Conservation (phyloP, 2,329 filamentous ascomycete genomes). For the Ophiostoma perfectum region DNA sequence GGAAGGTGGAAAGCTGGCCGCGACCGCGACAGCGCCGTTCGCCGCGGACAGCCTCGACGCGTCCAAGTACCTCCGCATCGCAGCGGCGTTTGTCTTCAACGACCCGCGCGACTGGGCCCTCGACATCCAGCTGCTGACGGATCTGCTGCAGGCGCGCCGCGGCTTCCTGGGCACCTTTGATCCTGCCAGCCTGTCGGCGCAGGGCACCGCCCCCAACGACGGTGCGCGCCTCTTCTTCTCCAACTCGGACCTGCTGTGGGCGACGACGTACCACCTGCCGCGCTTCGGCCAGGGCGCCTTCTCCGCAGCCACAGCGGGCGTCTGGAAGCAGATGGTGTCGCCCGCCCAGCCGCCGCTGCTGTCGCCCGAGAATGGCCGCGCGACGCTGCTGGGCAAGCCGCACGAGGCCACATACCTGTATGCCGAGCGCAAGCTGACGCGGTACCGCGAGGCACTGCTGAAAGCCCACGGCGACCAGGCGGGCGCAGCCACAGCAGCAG, state of each 20-base stretch:
- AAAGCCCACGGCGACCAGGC: conserved; percentile 24
- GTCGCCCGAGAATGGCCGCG: conserved; percentile 32
- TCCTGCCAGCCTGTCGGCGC: conserved; percentile 35
- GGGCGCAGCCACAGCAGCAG: conserved; percentile 17
- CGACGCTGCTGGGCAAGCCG: conserved; percentile 78
- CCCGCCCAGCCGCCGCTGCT: conserved; percentile 51
- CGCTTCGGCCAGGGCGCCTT: conserved; percentile 91
- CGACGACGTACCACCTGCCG: conserved; percentile 75
- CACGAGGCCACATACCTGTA: conserved; percentile 71
- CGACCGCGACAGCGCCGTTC: conserved; percentile 24
- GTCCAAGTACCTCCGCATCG: conserved; percentile 60
- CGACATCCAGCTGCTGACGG: conserved; percentile 76
- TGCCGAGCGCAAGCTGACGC: conserved; percentile 67
- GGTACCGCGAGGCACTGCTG: conserved; percentile 54
- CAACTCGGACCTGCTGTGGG: conserved; percentile 88
- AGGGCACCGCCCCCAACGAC: conserved; percentile 57
- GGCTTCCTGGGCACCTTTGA: conserved; percentile 80
- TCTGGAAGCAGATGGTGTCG: conserved; percentile 74
- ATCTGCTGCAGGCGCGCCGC: conserved; percentile 71
- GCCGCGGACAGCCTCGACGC: conserved; percentile 19
- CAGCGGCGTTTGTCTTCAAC: conserved; percentile 90
- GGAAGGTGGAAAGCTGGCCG: conserved; percentile 33
- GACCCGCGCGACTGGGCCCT: conserved; percentile 95
- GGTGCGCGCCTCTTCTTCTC: conserved; percentile 84
- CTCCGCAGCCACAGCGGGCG: conserved; percentile 70